Evolutionary conservation across 345 rosid genomes (phyloP), one percentile per base, ranked within the genome.

Genomic region (Hibiscus trionum): DNA sequence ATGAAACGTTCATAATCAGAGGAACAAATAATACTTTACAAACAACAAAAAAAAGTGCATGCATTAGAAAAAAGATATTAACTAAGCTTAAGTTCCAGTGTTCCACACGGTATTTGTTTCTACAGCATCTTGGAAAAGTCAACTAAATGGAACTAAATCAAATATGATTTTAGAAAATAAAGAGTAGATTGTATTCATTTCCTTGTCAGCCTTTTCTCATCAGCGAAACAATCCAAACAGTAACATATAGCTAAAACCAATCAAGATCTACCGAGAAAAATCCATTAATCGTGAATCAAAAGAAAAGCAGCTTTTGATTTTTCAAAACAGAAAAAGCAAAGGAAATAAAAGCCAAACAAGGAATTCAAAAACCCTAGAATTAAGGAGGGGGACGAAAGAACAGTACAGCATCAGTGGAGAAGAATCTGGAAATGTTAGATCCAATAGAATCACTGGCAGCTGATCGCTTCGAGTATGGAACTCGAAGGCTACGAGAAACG

Each of bases 401-500:
- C 37, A 89, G 58, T 89, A 95, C 98, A 19, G 96, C 82, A 52
- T 64, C 77, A 26, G 93, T 61, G 79, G 96, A 89, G 87, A 92
- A 89, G 59, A 83, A 82, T 83, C 93, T 85, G 69, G 97, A 76
- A 76, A 83, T 21, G 80, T 76, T 88, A 84, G 96, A 88, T 91
- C 98, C 79, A 72, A 84, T 26, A 44, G 80, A 73, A 50, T 76
- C 86, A 35, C 80, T 67, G 57, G 80, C 67, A 73, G 82, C 74
- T 42, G 93, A 83, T 79, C 87, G 65, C 76, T 72, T 81, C 2
- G 87, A 80, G 11, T 89, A 78, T 72, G 93, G 81, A 69, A 74
- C 77, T 66, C 97, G 84, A 79, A 95, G 88, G 84, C 90, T 82
- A 76, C 93, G 99, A 82, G 96, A 87, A 69, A 92, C 90, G 85